A percentile compares a stretch with the other conserved stretches of the same genome.
Evolutionary conservation across 805 yeast genomes (phyloP).

Genomic region (Hanseniaspora thailandica): DNA sequence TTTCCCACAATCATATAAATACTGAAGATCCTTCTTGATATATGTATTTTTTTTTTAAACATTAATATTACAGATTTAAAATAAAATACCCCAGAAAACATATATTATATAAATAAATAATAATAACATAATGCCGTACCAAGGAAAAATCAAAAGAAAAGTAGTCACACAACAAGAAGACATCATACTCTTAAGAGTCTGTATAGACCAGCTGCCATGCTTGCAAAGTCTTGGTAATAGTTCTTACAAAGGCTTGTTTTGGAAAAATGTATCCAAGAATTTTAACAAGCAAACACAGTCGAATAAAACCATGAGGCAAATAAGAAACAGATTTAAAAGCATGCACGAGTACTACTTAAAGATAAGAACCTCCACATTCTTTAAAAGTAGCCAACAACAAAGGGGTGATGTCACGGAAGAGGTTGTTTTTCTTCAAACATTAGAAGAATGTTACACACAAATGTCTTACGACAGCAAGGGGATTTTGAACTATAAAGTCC

Average conservation of each 20-base stretch:
- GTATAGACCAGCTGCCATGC: neutral
- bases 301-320: neutral
- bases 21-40: no score
- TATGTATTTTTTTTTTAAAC: no score
- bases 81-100: no score
- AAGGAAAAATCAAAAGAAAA: constrained; percentile 22
- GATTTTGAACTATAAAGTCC: neutral
- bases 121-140: constrained; percentile 30
- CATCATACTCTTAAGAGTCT: neutral
- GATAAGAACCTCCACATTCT: neutral
- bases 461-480: neutral
- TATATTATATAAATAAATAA: no score
- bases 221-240: neutral
- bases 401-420: neutral
- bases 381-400: neutral
- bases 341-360: neutral
- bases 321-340: neutral
- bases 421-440: neutral
- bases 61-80: no score
- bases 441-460: neutral
- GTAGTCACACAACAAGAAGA: constrained; percentile 21
- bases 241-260: neutral
- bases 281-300: neutral
- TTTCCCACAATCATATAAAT: no score
- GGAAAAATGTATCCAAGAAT: neutral